These are phyloP conservation scores for Dothideomycetes sp. DNA, from an alignment of 2,329 filamentous ascomycete species.

Conservation along the genomic window DNA sequence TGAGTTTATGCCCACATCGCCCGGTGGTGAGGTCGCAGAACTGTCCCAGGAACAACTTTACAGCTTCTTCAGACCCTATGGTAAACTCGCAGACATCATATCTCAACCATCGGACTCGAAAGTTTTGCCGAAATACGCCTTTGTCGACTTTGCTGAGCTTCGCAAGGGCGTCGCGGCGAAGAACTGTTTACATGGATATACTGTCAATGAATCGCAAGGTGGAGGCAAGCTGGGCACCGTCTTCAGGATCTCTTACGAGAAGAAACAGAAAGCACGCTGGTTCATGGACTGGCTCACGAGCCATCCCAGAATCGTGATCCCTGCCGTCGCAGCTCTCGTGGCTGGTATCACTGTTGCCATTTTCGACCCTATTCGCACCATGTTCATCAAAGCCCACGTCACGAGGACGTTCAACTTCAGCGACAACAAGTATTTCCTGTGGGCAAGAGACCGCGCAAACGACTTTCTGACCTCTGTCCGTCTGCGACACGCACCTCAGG, in stretches of 20 bases:
- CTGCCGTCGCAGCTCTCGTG: slow-evolving; percentile 66
- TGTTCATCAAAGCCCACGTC: slow-evolving; percentile 83
- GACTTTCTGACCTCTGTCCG: slow-evolving; percentile 47
- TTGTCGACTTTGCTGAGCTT: slow-evolving; percentile 62
- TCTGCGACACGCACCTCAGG: slow-evolving; percentile 43
- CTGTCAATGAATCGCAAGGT: slow-evolving; percentile 54
- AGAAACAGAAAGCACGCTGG: slow-evolving; percentile 63
- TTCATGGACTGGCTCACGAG: slow-evolving; percentile 78
- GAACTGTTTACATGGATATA: slow-evolving; percentile 82
- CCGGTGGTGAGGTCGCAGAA: slow-evolving; percentile 63
- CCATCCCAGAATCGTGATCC: slow-evolving; percentile 82
- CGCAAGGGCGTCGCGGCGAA: slow-evolving; percentile 77
- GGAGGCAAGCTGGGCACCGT: slow-evolving; percentile 67
- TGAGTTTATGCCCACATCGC: slow-evolving; percentile 67
- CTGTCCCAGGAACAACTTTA: slow-evolving; percentile 81
- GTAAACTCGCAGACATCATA: slow-evolving; percentile 77
- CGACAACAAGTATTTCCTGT: slow-evolving; percentile 63
- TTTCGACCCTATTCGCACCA: slow-evolving; percentile 89
- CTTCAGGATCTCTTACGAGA: slow-evolving; percentile 74
- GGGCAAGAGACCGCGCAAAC: slow-evolving; percentile 65
- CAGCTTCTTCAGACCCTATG: slow-evolving; percentile 77
- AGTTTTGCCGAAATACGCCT: slow-evolving; percentile 66
- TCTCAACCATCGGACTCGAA: slow-evolving; percentile 81
- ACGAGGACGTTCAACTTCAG: slow-evolving; percentile 64
- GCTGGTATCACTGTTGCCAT: slow-evolving; percentile 76